Evolutionary conservation across 225 moss, liverwort and hornwort species (phyloP).

Genomic region (Physcomitrium patens): DNA sequence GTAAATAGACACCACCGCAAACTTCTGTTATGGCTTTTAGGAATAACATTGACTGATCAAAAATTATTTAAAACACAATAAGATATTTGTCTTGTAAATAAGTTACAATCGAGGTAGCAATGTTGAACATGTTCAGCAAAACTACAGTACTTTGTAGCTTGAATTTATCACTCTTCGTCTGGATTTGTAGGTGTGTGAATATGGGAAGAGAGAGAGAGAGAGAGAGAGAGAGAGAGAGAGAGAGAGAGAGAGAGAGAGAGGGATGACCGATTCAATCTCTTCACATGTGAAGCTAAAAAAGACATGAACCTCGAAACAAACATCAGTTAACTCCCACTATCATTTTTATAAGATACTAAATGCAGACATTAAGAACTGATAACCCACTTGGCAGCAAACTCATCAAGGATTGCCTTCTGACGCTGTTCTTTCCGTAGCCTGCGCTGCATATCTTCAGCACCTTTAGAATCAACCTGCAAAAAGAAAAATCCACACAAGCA

Average conservation of each 20-base stretch:
- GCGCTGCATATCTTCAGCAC: conserved; percentile 60
- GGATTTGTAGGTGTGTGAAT: too few relatives aligned
- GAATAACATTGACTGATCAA: not conserved
- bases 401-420: conserved; percentile 73
- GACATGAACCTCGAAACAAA: not conserved
- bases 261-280: not conserved
- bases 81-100: not conserved
- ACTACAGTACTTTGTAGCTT: not conserved
- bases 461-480: conserved; percentile 29
- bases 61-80: not conserved
- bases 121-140: not conserved
- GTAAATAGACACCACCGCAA: not conserved
- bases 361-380: not conserved
- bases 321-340: not conserved
- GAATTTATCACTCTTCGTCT: too few relatives aligned
- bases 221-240: too few relatives aligned
- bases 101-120: not conserved
- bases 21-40: not conserved
- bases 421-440: conserved; percentile 70
- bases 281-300: not conserved
- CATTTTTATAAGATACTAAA: not conserved
- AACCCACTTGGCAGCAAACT: conserved; percentile 73
- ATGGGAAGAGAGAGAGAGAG: too few relatives aligned
- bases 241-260: too few relatives aligned
- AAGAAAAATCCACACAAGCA: conserved; percentile 2